Evolutionary conservation across 371 early-diverging fungal species (phyloP), one percentile per base, ranked within the genome.

Genomic region (Syncephalastrum sp.): DNA sequence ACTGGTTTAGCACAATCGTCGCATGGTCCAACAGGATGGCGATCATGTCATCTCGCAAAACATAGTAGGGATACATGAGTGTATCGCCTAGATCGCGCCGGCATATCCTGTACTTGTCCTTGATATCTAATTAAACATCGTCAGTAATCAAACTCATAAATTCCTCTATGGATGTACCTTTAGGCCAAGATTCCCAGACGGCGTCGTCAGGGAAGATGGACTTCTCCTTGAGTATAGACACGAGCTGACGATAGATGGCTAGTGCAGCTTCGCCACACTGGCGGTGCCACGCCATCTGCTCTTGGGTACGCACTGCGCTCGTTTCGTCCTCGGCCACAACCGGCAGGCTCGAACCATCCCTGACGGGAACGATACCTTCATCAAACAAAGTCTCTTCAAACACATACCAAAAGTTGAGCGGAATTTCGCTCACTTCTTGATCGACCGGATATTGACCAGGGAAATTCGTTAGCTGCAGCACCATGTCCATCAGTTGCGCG

Each of bases 31-130:
- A 70, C 14, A 90, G 60, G 38, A 79, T 74, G 1, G 75, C 63
- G 27, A 88, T 65, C 74, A 90, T 82, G 15, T 81, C 77, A n/a
- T 73, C 75, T 33, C 85, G 83, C 12, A 92, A 70, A 10, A 90
- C 82, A 57, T 82, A 83, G 63, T 88, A 87, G 15, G 88, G 83
- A 56, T 85, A 82, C 48, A 90, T 81, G 56, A 92, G 68, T 8
- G 87, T 85, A 48, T 93, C 94, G 4, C 86, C 87, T 23, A 85
- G 73, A 66, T 91, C 91, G 19, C 89, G 77, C 25, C 92, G 85
- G 64, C 84, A 90, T 15, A 72, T 72, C n/a, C 68, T 65, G 61
- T 90, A 92, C 45, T 76, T 79, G 42, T 91, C 87, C 44, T 74
- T 72, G 27, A 68, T 53, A 53, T 85, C 84, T 82, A 65, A 47